Evolutionary conservation across 345 rosid species (phyloP).

Genomic region (Dipteronia dyeriana): DNA sequence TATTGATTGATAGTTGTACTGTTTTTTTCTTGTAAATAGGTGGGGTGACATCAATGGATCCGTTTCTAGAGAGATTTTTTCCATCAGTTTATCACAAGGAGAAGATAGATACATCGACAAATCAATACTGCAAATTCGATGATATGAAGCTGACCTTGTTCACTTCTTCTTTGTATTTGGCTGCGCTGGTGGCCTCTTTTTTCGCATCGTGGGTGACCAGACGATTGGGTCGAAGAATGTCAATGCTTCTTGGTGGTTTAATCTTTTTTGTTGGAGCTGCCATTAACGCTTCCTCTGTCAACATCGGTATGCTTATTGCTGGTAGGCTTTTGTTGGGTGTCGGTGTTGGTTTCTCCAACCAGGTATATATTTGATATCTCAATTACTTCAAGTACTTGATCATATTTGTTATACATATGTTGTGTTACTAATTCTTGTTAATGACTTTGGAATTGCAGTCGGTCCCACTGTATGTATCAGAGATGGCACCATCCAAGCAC

Average conservation of each 20-base stretch:
- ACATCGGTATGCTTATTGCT: constrained; percentile 50
- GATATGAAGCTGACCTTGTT: constrained; percentile 40
- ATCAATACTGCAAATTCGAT: constrained; percentile 55
- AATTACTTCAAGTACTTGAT: too few species aligned
- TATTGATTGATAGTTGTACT: background rate
- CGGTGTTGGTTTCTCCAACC: constrained; percentile 58
- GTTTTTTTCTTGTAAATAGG: constrained; percentile 16
- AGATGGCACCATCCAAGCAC: constrained; percentile 55
- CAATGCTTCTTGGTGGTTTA: constrained; percentile 46
- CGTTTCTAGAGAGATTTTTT: constrained; percentile 44
- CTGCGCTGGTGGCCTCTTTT: constrained; percentile 52
- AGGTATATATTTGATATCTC: constrained; percentile 23
- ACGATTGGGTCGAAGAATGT: constrained; percentile 38
- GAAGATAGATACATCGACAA: constrained; percentile 23
- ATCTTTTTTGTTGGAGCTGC: constrained; percentile 49
- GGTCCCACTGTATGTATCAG: constrained; percentile 55
- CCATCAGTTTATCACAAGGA: constrained; percentile 40
- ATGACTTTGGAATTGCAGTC: too few species aligned
- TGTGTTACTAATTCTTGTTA: background rate
- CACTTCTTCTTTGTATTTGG: constrained; percentile 61
- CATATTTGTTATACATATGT: background rate
- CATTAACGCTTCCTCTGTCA: constrained; percentile 42
- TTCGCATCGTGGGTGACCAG: constrained; percentile 47
- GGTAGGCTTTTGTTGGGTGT: constrained; percentile 50
- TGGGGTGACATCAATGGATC: constrained; percentile 63